These are phyloP conservation scores for Lophiotrema nucula DNA, from an alignment of 495 filamentous ascomycete genomes.

Conservation along the genomic window DNA sequence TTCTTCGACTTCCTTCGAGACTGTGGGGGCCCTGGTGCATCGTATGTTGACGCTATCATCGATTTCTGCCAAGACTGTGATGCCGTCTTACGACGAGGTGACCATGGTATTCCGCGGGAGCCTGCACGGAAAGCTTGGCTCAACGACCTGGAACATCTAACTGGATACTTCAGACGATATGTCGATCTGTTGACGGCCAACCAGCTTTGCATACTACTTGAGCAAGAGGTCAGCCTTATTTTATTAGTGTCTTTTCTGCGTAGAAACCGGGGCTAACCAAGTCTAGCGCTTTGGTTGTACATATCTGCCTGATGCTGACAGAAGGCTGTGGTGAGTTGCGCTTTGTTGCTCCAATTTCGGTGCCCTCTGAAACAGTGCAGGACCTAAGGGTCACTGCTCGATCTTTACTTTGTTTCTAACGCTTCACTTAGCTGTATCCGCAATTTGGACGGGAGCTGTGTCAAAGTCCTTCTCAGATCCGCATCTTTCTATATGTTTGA, in stretches of 20 bases:
- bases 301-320: slow-evolving; percentile 9
- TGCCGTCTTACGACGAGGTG: no score
- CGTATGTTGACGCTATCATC: background rate
- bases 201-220: background rate
- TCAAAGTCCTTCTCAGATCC: background rate
- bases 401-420: background rate
- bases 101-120: no score
- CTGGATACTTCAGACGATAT: slow-evolving; percentile 1
- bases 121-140: slow-evolving; percentile 12
- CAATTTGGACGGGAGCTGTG: background rate
- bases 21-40: slow-evolving; percentile 1
- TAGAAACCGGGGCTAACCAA: background rate
- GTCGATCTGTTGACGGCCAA: background rate
- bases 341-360: background rate
- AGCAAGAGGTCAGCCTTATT: background rate
- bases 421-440: slow-evolving; percentile 8
- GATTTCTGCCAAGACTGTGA: no score
- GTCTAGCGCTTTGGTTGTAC: slow-evolving; percentile 7
- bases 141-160: background rate
- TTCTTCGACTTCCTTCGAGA: no score
- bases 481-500: background rate
- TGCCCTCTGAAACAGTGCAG: background rate
- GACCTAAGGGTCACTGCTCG: background rate
- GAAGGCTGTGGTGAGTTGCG: slow-evolving; percentile 10
- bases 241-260: background rate